Evolutionary conservation across 768 basidiomycete genomes (phyloP), one percentile per base, ranked within the genome.

Genomic region (Rhodosporidiobolus sp.): DNA sequence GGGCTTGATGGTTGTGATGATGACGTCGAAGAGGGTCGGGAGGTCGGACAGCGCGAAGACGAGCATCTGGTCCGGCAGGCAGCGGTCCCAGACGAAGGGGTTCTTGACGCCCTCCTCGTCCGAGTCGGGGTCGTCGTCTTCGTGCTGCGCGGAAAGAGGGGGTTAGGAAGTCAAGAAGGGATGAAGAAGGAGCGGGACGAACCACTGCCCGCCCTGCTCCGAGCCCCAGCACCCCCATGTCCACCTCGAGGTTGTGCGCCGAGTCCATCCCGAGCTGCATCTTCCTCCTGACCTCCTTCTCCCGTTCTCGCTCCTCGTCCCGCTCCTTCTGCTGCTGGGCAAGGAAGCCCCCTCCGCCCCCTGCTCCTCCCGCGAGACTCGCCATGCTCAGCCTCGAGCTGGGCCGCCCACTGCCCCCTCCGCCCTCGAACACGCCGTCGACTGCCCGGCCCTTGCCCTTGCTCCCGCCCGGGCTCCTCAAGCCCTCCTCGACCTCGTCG

Each of bases 41-140:
- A 98, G 82, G 20, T 88, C 84, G 52, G 87, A 84, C 6, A 92
- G 90, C 24, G 92, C 89, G 82, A 94, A 98, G 26, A 92, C 95
- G 58, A 99, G 90, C 90, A 97, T 94, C 56, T 90, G 87, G 28
- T 89, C 86, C 28, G 85, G 84, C 32, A 90, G 90, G 45, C 92
- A 91, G 87, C 90, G 74, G 53, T 76, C 65, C 79, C 78, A 77
- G 24, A 67, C 63, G 80, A 70, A 72, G 38, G 45, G 65, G 35
- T 69, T 62, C 19, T 54, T 59, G 26, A 77, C 65, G 70, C 79
- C 78, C 74, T 85, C 84, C 28, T 83, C 80, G 46, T 86, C 85
- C 32, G 84, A 85, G 7, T 83, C 83, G 5, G 69, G 58, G 4
- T 77, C 76, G 14, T 85, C 86, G 50, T 83, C 83, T 50, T 85